phyloP scores from a whole-genome alignment of 1,284 basidiomycete species.

The Apiotrichum akiyoshidainum region DNA sequence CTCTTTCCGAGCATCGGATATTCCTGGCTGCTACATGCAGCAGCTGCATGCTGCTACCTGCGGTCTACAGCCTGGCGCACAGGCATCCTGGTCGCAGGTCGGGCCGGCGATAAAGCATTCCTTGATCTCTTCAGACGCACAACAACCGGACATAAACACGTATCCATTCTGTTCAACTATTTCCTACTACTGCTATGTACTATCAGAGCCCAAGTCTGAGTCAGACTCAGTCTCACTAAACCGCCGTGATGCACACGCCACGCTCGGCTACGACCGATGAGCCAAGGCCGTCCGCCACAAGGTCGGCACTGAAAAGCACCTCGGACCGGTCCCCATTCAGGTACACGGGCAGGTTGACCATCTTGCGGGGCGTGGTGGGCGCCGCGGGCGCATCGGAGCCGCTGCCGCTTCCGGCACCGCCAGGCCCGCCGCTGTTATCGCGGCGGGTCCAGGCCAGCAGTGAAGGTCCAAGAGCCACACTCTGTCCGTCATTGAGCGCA shows the following conservation, averaged over 20 bases:
- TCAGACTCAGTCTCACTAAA: constrained; percentile 2
- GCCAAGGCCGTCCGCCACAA: constrained; percentile 27
- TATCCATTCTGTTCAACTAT: no score
- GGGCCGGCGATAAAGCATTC: no score
- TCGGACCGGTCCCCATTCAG: constrained; percentile 85
- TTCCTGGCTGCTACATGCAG: no score
- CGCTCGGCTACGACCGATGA: constrained; percentile 34
- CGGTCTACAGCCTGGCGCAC: no score
- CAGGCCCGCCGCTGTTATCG: constrained; percentile 49
- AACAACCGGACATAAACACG: no score
- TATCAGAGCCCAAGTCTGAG: no score
- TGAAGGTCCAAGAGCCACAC: constrained; percentile 69
- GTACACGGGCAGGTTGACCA: constrained; percentile 83
- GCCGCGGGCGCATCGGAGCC: constrained; percentile 13
- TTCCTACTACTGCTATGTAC: no score
- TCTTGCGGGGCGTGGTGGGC: no score
- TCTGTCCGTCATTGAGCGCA: constrained; percentile 74
- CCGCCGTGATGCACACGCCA: constrained; percentile 42
- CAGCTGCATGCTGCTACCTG: no score
- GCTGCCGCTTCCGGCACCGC: constrained; percentile 11
- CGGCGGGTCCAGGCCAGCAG: constrained; percentile 78
- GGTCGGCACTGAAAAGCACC: constrained; percentile 69
- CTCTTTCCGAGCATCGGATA: no score
- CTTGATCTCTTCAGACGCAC: no score
- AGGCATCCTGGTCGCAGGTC: no score